Percentiles rank a stretch among this genome's conserved stretches.
These are phyloP conservation scores for Conoideocrella luteorostrata DNA, from an alignment of 2,329 filamentous ascomycete species.

Conservation along the genomic window DNA sequence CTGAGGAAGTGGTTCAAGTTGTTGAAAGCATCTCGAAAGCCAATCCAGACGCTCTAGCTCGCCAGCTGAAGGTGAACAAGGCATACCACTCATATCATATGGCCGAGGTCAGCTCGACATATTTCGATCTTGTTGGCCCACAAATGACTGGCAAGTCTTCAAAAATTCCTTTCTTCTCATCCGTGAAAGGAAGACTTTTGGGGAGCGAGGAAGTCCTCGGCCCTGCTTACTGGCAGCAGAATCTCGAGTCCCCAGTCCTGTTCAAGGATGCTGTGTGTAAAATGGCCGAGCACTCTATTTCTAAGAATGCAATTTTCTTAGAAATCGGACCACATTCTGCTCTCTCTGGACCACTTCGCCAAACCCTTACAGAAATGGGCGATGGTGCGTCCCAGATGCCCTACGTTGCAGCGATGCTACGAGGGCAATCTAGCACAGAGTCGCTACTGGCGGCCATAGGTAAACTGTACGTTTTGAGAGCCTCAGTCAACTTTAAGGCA, in stretches of 20 bases:
- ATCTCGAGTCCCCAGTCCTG: slow-evolving; percentile 9
- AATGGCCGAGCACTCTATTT: not conserved
- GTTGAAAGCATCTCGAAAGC: slow-evolving; percentile 17
- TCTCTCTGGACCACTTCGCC: slow-evolving; percentile 14
- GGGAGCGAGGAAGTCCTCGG: too few species aligned
- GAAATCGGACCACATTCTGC: slow-evolving; percentile 18
- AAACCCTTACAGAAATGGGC: slow-evolving; percentile 5
- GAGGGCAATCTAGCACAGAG: slow-evolving; percentile 3
- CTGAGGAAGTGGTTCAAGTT: slow-evolving; percentile 16
- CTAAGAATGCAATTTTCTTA: slow-evolving; percentile 8
- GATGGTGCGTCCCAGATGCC: not conserved
- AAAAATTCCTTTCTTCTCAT: too few species aligned
- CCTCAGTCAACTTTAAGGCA: too few species aligned
- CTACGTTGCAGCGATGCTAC: slow-evolving; percentile 9
- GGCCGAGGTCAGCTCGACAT: not conserved
- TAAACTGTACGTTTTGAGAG: too few species aligned
- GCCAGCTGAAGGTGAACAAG: slow-evolving; percentile 19
- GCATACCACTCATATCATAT: slow-evolving; percentile 26
- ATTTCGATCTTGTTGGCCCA: too few species aligned
- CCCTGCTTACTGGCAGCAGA: slow-evolving; percentile 12
- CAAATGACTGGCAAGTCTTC: too few species aligned
- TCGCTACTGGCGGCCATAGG: slow-evolving; percentile 12
- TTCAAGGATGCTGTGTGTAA: slow-evolving; percentile 9
- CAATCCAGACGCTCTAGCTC: slow-evolving; percentile 15
- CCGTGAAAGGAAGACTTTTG: too few species aligned